Evolutionary conservation across 1,139 yeast species (phyloP), one percentile per base, ranked within the genome.

Genomic region (Lodderomyces pseudojiufengensis): DNA sequence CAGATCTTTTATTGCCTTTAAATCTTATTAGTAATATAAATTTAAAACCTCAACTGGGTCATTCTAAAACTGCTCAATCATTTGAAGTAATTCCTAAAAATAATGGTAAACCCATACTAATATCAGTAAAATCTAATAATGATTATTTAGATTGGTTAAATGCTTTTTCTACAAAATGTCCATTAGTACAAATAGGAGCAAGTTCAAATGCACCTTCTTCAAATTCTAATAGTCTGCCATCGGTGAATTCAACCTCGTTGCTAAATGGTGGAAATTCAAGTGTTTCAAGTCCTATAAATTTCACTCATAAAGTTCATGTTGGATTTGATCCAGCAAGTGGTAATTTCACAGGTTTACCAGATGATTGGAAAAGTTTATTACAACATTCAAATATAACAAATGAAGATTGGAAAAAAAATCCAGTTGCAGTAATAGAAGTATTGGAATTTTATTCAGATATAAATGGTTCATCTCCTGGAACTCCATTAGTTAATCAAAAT

Each of bases 101-200:
- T 39, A 69, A 49, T 31, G 73, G 71, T 46, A 83, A 82, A 54
- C 76, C 95, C 3, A 72, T 88, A 25, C 78, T 78, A 48, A 78
- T 90, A 31, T 76, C 90, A 1, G 76, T 92, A 45, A 88, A 86
- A 56, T 70, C 82, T 22, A 87, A 86, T 52, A 75, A 79, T 42
- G 97, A 90, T 45, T 72, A 86, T 46, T 78, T 85, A 57, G 83
- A 85, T 44, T 90, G 98, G 98, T 73, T 90, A 44, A 97, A 92
- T 58, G 84, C 87, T 11, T 85, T 90, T 46, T 80, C 87, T 47
- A 77, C 92, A 12, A 86, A 86, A 55, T 85, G 95, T 50, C 96
- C 97, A 1, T 66, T 83, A 44, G 57, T 62, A 13, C 66, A 61
- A 36, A 65, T 68, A 36, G 68, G 67, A 24, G 52, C 47, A 27